Conservation (phyloP, 2,329 filamentous ascomycete genomes). For the Penicillium sp. region DNA sequence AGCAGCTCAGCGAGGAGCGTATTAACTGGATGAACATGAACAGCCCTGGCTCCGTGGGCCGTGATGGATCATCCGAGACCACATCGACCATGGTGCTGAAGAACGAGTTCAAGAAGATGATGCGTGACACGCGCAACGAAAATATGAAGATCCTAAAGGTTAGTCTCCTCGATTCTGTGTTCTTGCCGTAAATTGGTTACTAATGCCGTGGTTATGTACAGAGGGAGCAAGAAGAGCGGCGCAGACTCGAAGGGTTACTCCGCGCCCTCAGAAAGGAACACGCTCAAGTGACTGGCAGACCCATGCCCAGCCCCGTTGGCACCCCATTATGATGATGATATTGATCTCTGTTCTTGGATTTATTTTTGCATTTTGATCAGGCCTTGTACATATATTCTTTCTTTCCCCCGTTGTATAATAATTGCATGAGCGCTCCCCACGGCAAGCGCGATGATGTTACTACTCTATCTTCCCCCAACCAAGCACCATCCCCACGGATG, state of each 20-base stretch:
- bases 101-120: slow-evolving; percentile 80
- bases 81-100: slow-evolving; percentile 70
- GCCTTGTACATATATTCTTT: slow-evolving; percentile 26
- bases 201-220: slow-evolving; percentile 37
- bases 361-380: slow-evolving; percentile 15
- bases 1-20: slow-evolving; percentile 66
- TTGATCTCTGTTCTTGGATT: slow-evolving; percentile 17
- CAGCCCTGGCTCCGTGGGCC: slow-evolving; percentile 50
- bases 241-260: slow-evolving; percentile 65
- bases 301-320: slow-evolving; percentile 35
- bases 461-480: background rate
- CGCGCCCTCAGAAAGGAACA: slow-evolving; percentile 52
- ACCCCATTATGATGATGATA: slow-evolving; percentile 40
- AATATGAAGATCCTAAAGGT: slow-evolving; percentile 67
- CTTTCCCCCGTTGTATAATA: slow-evolving; percentile 24
- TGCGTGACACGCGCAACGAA: slow-evolving; percentile 70
- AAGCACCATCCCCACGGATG: background rate
- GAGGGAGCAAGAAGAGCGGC: slow-evolving; percentile 72
- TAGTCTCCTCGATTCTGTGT: slow-evolving; percentile 36
- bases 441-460: slow-evolving; percentile 25
- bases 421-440: slow-evolving; percentile 14
- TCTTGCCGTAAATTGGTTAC: background rate
- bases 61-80: slow-evolving; percentile 51
- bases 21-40: slow-evolving; percentile 66
- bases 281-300: slow-evolving; percentile 34